A percentile compares a stretch with the other conserved stretches of the same genome.
Conservation (phyloP, 371 early-diverging fungal species). For the Apophysomyces elegans region DNA sequence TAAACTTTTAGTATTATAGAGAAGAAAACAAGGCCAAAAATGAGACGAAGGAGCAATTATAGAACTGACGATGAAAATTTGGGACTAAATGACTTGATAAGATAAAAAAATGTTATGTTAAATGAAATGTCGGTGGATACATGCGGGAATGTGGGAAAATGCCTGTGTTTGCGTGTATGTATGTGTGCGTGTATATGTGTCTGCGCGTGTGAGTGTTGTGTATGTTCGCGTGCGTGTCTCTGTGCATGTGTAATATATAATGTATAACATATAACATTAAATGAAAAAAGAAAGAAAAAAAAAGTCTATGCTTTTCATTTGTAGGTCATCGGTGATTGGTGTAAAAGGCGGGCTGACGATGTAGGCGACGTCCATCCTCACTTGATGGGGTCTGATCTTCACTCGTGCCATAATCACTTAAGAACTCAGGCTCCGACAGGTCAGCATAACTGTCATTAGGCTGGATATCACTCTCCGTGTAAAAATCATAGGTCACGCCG, state of each 20-base stretch:
- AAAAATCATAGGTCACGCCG: conserved; percentile 18
- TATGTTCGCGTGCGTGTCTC: background rate
- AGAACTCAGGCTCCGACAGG: background rate
- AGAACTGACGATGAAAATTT: too few species aligned
- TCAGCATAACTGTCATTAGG: conserved; percentile 18
- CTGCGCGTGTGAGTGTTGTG: background rate
- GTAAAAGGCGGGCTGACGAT: background rate
- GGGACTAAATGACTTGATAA: too few species aligned
- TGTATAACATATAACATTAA: background rate
- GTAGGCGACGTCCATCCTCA: conserved; percentile 13
- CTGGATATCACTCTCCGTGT: conserved; percentile 31
- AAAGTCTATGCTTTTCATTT: background rate
- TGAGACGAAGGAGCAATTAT: too few species aligned
- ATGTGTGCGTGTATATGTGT: background rate
- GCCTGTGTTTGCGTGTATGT: too few species aligned
- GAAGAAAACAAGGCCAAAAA: too few species aligned
- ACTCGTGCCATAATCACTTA: conserved; percentile 13
- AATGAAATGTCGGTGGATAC: too few species aligned
- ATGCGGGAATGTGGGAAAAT: too few species aligned
- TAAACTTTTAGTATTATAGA: too few species aligned
- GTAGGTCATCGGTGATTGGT: background rate
- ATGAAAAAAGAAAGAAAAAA: conserved; percentile 9
- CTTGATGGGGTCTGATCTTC: conserved; percentile 5
- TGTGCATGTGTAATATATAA: conserved; percentile 7
- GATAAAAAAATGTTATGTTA: too few species aligned